A percentile compares a stretch with the other conserved stretches of the same genome.
Evolutionary conservation across 495 filamentous ascomycete genomes (phyloP).

Genomic region (Immersiella caudata): DNA sequence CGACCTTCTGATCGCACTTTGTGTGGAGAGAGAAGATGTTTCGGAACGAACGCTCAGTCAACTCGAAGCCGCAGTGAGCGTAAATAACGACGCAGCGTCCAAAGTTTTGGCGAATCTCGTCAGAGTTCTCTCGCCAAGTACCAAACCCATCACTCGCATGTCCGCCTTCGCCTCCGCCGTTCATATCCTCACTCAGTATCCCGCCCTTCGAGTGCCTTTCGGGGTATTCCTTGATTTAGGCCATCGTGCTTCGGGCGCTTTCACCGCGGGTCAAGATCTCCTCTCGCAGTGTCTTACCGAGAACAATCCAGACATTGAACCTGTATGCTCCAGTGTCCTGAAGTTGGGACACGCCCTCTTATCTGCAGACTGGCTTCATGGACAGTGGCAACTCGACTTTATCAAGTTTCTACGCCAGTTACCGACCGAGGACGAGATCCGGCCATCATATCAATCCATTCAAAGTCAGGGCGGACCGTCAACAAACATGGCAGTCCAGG

Average conservation of each 20-base stretch:
- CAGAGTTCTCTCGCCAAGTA: background rate
- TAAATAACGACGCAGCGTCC: background rate
- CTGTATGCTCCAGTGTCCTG: background rate
- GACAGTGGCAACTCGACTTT: background rate
- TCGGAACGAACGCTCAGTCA: constrained; percentile 8
- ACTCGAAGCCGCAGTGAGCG: constrained; percentile 18
- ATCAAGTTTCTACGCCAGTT: background rate
- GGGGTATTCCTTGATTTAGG: background rate
- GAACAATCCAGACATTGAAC: background rate
- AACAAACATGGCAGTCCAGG: background rate
- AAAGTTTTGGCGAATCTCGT: background rate
- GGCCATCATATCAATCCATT: background rate
- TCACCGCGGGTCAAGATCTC: background rate
- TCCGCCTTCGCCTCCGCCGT: background rate
- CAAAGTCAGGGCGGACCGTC: background rate
- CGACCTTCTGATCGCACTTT: constrained; percentile 18
- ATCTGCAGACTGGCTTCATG: background rate
- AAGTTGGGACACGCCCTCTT: background rate
- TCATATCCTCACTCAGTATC: background rate
- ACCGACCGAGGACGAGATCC: background rate
- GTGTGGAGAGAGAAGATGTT: constrained; percentile 13
- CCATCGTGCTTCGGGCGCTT: background rate
- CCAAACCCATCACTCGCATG: background rate
- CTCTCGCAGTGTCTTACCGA: background rate
- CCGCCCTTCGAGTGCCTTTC: background rate